Evolutionary conservation across 768 basidiomycete species (phyloP).

Genomic region (Pulveroboletus sp.): DNA sequence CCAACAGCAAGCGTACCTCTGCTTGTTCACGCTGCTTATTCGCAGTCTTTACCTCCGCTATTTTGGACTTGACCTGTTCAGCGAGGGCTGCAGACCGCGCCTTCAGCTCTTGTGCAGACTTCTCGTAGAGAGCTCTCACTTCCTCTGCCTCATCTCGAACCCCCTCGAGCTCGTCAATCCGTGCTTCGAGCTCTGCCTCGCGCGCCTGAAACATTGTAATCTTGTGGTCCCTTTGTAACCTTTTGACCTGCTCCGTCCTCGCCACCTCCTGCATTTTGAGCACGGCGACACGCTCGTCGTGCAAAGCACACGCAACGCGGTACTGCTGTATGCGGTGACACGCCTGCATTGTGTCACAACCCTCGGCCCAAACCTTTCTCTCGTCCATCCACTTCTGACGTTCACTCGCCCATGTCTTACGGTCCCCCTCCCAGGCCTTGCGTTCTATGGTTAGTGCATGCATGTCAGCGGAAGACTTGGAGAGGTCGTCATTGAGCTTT

Average conservation of each 20-base stretch:
- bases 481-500: conserved; percentile 50
- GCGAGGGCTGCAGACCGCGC: conserved; percentile 33
- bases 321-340: conserved; percentile 67
- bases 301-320: conserved; percentile 49
- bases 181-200: conserved; percentile 58
- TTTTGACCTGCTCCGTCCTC: conserved; percentile 55
- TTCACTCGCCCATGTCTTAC: conserved; percentile 22
- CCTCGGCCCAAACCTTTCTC: conserved; percentile 56
- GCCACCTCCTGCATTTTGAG: conserved; percentile 53
- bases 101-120: conserved; percentile 26
- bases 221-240: conserved; percentile 62
- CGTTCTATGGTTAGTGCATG: conserved; percentile 43
- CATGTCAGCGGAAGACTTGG: conserved; percentile 27
- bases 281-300: conserved; percentile 49
- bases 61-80: conserved; percentile 38
- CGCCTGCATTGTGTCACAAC: conserved; percentile 59
- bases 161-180: conserved; percentile 52
- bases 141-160: conserved; percentile 32
- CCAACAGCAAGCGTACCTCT: conserved; percentile 37
- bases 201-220: conserved; percentile 65
- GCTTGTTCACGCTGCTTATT: conserved; percentile 43
- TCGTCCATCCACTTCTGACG: conserved; percentile 49
- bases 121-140: conserved; percentile 21
- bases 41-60: conserved; percentile 37
- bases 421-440: conserved; percentile 24